phyloP scores from a whole-genome alignment of 805 yeast genomes.

The Kodamaea kakaduensis region DNA sequence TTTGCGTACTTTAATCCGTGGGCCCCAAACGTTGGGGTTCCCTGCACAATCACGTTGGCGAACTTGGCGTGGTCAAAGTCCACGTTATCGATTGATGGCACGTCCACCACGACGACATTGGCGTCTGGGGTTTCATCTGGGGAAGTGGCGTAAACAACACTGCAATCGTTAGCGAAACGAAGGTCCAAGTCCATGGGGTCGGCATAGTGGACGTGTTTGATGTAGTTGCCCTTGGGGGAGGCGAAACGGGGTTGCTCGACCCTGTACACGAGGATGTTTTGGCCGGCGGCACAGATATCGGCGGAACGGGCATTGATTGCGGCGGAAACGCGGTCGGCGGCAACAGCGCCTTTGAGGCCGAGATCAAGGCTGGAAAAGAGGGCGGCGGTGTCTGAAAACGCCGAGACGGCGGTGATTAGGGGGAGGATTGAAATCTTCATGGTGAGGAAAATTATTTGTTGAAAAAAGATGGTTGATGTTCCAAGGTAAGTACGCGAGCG shows the following conservation, averaged over 20 bases:
- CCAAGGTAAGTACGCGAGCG: slow-evolving; percentile 14
- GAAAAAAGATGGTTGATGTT: slow-evolving; percentile 12
- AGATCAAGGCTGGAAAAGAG: slow-evolving; percentile 14
- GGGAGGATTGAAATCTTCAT: slow-evolving; percentile 12
- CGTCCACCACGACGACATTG: slow-evolving; percentile 7
- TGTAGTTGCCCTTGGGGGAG: slow-evolving; percentile 10
- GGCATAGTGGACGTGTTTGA: slow-evolving; percentile 20
- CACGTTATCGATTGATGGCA: slow-evolving; percentile 4
- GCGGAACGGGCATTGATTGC: slow-evolving; percentile 15
- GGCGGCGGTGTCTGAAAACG: slow-evolving; percentile 23
- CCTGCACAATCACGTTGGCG: slow-evolving; percentile 23
- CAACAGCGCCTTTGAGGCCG: slow-evolving; percentile 15
- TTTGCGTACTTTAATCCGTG: slow-evolving; percentile 20
- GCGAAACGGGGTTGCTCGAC: slow-evolving; percentile 18
- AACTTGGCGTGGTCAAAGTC: too few species aligned
- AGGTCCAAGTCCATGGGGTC: slow-evolving; percentile 17
- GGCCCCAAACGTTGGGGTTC: slow-evolving; percentile 26
- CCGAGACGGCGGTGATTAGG: slow-evolving; percentile 14
- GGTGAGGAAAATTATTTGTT: slow-evolving; percentile 1
- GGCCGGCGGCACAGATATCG: slow-evolving; percentile 16
- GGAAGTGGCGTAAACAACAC: slow-evolving; percentile 7
- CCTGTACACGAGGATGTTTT: slow-evolving; percentile 23
- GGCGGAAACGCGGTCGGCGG: slow-evolving; percentile 16
- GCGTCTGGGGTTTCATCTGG: neutral
- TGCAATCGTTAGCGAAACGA: slow-evolving; percentile 9